Evolutionary conservation across 306 rosid species (phyloP).

Genomic region (peach (Prunus persica)): DNA sequence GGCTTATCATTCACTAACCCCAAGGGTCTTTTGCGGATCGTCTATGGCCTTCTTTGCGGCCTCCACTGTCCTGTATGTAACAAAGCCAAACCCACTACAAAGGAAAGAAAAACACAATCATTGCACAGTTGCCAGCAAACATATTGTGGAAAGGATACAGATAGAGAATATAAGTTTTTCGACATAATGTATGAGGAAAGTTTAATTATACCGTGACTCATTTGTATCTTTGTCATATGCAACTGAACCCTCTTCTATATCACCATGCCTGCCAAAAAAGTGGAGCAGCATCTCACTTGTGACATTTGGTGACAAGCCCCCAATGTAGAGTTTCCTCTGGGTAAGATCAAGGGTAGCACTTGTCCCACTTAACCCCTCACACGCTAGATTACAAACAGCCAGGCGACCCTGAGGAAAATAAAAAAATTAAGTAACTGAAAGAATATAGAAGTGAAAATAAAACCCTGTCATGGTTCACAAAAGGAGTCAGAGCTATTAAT

Average conservation of each 20-base stretch:
- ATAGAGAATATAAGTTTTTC: background rate
- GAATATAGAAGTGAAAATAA: conserved; percentile 6
- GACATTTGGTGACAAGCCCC: conserved; percentile 68
- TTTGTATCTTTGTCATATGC: conserved; percentile 75
- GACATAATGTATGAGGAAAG: background rate
- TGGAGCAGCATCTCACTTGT: conserved; percentile 62
- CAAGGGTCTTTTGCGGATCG: conserved; percentile 62
- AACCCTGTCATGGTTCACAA: background rate
- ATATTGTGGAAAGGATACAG: background rate
- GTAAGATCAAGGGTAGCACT: conserved; percentile 57
- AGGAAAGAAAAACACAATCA: conserved; percentile 21
- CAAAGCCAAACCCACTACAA: conserved; percentile 77
- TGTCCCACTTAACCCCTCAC: conserved; percentile 63
- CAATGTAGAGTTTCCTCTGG: conserved; percentile 79
- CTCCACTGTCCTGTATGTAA: conserved; percentile 63
- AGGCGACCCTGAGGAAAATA: conserved; percentile 53
- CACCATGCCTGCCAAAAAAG: conserved; percentile 62
- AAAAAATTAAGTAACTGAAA: background rate
- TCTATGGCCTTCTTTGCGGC: conserved; percentile 78
- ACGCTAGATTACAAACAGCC: conserved; percentile 71
- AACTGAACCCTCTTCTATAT: conserved; percentile 86
- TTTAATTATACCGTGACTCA: conserved; percentile 53
- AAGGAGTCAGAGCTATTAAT: background rate
- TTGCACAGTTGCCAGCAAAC: background rate
- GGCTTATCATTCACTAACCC: conserved; percentile 42